phyloP scores from a whole-genome alignment of 139 green algal genomes.

The Ettlia oleoabundans region DNA sequence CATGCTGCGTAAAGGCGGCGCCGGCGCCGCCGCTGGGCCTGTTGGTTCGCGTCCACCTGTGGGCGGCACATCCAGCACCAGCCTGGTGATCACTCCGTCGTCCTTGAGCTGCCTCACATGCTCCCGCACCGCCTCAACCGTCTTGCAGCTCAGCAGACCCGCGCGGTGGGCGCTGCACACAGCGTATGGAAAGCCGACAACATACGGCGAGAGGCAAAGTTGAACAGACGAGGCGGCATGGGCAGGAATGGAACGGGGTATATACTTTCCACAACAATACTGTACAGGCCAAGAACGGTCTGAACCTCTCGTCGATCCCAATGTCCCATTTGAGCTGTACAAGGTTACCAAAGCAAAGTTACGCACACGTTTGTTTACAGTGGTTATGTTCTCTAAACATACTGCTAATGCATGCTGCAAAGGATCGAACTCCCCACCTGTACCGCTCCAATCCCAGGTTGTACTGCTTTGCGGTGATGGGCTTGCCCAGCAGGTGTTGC shows the following conservation, averaged over 20 bases:
- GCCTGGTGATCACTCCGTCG: neutral
- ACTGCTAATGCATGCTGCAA: neutral
- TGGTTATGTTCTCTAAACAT: no score
- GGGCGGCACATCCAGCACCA: no score
- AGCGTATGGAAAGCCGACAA: neutral
- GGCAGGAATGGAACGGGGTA: no score
- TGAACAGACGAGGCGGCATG: no score
- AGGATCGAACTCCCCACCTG: neutral
- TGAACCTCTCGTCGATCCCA: no score
- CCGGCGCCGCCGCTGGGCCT: no score
- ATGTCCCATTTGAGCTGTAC: no score
- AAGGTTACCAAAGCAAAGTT: no score
- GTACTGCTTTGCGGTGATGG: neutral
- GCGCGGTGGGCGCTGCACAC: neutral
- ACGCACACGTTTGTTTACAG: no score
- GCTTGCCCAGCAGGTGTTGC: neutral
- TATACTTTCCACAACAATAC: no score
- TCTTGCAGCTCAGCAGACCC: neutral
- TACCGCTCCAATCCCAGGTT: constrained; percentile 17
- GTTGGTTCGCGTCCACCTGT: no score
- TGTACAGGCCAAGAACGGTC: no score
- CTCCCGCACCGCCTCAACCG: neutral
- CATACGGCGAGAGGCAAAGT: neutral
- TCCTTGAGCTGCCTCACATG: neutral
- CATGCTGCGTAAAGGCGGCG: neutral